Evolutionary conservation across 2,329 filamentous ascomycete genomes (phyloP), one percentile per base, ranked within the genome.

Genomic region (Ophiocordyceps robertsii): DNA sequence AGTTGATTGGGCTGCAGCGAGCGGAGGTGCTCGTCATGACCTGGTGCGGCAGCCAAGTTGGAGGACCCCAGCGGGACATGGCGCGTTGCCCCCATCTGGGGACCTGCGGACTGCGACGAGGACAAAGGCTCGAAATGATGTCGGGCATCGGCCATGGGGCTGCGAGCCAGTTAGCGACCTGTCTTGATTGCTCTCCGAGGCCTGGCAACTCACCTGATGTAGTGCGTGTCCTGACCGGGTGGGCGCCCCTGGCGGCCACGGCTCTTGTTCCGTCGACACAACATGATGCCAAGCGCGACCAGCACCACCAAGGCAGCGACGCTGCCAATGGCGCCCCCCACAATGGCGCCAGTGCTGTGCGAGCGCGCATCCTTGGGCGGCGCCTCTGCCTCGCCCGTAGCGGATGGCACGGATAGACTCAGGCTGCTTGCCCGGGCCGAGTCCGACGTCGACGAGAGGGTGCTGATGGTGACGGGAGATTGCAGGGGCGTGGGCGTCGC

Each of bases 281-380:
- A 56, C 49, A 64, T 72, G 40, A 71, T 51, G 17, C 53, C 56
- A 0, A 73, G 47, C 0, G 63, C 63, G 6, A 64, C 46, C 7
- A 75, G 46, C 7, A 64, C 60, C 9, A 65, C 56, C 2, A 75
- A 46, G 3, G 63, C 62, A 6, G 68, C 71, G 1, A 73, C 58
- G 14, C 69, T 71, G n/a, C 69, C 67, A 35, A 78, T 62, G 14
- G 65, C 66, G 12, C 70, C 73, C 24, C 74, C 74, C 3, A 77
- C 64, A 30, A 77, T 73, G 33, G 68, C 68, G 2, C 69, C 70
- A 0, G 64, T 66, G 38, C 53, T 52, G n/a, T 58, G 59, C 35
- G 61, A 51, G 32, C 54, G 46, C 37, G 51, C 51, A n/a, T 53
- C 46, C 8, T 51, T 50, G 33, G 54, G 52, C 2, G 59, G 58